These are phyloP conservation scores for Colletotrichum kahawae DNA, from an alignment of 2,329 filamentous ascomycete genomes.

Conservation along the genomic window DNA sequence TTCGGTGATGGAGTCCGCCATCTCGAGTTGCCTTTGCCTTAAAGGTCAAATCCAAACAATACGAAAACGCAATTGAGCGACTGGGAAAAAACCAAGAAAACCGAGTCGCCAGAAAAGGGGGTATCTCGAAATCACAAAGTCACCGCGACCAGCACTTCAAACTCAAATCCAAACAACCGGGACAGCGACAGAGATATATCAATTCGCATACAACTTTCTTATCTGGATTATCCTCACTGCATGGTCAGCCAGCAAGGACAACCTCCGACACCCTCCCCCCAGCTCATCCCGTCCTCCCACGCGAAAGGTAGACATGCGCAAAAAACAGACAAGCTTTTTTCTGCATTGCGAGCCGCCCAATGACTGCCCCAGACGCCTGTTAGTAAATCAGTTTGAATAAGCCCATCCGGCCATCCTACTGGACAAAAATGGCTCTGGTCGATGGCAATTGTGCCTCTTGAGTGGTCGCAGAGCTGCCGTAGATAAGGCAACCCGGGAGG, in stretches of 20 bases:
- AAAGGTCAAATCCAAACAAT: background rate
- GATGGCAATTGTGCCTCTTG: background rate
- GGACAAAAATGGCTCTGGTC: background rate
- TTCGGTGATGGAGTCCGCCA: conserved; percentile 8
- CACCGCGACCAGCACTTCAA: background rate
- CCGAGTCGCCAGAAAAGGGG: background rate
- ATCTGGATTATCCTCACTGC: background rate
- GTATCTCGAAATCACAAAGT: background rate
- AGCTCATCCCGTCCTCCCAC: background rate
- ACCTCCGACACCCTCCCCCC: background rate
- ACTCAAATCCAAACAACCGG: background rate
- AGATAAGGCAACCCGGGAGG: conserved; percentile 4
- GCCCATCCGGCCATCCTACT: background rate
- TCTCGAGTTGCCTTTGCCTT: background rate
- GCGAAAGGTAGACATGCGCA: background rate
- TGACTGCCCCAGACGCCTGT: background rate
- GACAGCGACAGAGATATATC: background rate
- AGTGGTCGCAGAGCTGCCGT: background rate
- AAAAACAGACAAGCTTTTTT: conserved; percentile 8
- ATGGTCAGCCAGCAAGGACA: background rate
- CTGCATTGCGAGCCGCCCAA: background rate
- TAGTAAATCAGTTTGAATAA: conserved; percentile 8
- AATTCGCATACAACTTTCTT: background rate
- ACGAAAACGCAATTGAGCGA: background rate
- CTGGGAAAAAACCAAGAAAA: background rate